These are phyloP conservation scores for Plasmopara halstedii DNA, from an alignment of 352 stramenopile genomes.

Conservation along the genomic window DNA sequence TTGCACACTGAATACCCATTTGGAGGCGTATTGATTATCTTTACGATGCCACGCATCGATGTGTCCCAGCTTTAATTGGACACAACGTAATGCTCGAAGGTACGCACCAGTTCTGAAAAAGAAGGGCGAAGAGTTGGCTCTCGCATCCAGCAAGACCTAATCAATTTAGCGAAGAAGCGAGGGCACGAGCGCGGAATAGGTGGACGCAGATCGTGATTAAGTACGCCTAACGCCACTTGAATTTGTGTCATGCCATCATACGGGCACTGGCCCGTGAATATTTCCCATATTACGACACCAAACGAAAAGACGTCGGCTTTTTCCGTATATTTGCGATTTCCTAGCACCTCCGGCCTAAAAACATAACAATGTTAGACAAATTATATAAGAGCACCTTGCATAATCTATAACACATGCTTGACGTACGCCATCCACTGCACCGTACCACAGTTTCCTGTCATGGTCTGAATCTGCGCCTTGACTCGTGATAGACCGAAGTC, in stretches of 20 bases:
- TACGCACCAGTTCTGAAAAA: slow-evolving; percentile 53
- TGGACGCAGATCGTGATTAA: slow-evolving; percentile 71
- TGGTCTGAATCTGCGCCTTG: slow-evolving; percentile 88
- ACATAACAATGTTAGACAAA: slow-evolving; percentile 7
- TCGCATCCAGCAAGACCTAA: slow-evolving; percentile 70
- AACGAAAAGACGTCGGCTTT: slow-evolving; percentile 93
- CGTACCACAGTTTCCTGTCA: slow-evolving; percentile 89
- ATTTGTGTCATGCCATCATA: slow-evolving; percentile 89
- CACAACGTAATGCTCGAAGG: slow-evolving; percentile 41
- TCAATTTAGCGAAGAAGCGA: slow-evolving; percentile 64
- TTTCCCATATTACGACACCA: slow-evolving; percentile 92
- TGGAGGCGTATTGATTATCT: too few relatives aligned
- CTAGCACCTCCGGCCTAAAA: slow-evolving; percentile 73
- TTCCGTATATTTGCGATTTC: slow-evolving; percentile 89
- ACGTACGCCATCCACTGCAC: slow-evolving; percentile 85
- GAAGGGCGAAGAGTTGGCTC: slow-evolving; percentile 63
- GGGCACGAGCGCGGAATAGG: slow-evolving; percentile 53
- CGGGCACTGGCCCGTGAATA: slow-evolving; percentile 84
- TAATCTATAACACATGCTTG: slow-evolving; percentile 8
- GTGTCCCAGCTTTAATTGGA: slow-evolving; percentile 10
- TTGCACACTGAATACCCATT: too few relatives aligned
- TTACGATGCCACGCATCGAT: background rate
- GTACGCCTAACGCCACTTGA: slow-evolving; percentile 66
- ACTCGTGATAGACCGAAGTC: slow-evolving; percentile 89
- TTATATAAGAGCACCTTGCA: slow-evolving; percentile 15